Conservation (phyloP, 2,329 filamentous ascomycete genomes). For the Septoria petroselini region DNA sequence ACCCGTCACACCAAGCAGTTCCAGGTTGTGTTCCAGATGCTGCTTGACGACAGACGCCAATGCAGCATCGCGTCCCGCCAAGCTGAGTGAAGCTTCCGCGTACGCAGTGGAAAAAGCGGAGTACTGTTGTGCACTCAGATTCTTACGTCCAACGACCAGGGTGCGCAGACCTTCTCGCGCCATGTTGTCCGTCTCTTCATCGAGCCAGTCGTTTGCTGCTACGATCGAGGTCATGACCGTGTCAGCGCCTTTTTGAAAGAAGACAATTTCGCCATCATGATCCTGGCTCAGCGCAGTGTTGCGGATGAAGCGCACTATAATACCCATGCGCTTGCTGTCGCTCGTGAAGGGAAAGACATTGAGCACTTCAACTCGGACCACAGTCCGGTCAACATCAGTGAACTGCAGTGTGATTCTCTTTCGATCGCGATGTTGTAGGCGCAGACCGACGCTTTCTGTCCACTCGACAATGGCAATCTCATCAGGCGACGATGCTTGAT, state of each 20-base stretch:
- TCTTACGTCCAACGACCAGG: slow-evolving; percentile 89
- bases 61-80: slow-evolving; percentile 73
- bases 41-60: slow-evolving; percentile 78
- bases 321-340: slow-evolving; percentile 96
- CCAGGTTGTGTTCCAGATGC: slow-evolving; percentile 81
- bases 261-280: slow-evolving; percentile 81
- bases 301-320: slow-evolving; percentile 78
- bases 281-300: slow-evolving; percentile 48
- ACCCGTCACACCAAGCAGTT: slow-evolving; percentile 93
- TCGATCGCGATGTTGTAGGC: slow-evolving; percentile 79
- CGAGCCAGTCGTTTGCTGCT: slow-evolving; percentile 94
- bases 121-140: slow-evolving; percentile 74
- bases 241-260: slow-evolving; percentile 97
- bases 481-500: slow-evolving; percentile 95
- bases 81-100: slow-evolving; percentile 73
- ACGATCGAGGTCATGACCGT: slow-evolving; percentile 98
- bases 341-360: slow-evolving; percentile 98
- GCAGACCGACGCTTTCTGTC: slow-evolving; percentile 87
- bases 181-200: slow-evolving; percentile 99
- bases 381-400: slow-evolving; percentile 66
- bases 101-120: slow-evolving; percentile 72
- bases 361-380: slow-evolving; percentile 82
- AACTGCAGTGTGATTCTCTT: slow-evolving; percentile 80
- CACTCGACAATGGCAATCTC: slow-evolving; percentile 97
- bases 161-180: slow-evolving; percentile 92